Evolutionary conservation across 2,329 filamentous ascomycete genomes (phyloP), one percentile per base, ranked within the genome.

Genomic region (Ascochyta viciae-villosae): DNA sequence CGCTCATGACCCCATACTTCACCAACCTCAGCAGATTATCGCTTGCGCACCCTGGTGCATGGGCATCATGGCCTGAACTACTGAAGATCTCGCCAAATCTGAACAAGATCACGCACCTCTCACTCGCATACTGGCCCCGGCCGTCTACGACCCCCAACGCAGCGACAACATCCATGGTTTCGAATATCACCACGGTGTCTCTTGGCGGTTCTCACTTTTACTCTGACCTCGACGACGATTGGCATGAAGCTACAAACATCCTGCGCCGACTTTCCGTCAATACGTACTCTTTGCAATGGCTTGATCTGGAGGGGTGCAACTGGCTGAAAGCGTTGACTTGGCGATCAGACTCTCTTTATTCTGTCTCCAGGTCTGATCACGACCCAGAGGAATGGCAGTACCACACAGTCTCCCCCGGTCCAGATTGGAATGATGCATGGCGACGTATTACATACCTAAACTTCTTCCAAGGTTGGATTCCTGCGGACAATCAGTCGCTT

Each of bases 241-340:
- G 81, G 77, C 77, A 80, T 34, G 84, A 87, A 68, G 81, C 84
- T 1, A 79, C 83, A 1, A 80, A 80, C 16, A 80, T 87, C 19
- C 75, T 88, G 1, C 81, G 83, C 6, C 81, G 81, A 23, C 75
- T 88, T 1, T 84, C 82, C 24, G 74, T 78, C 41, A 78, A 80
- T 39, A 83, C 85, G 0, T 84, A 87, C 61, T 84, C 83, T 40
- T 75, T 88, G 3, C 80, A 82, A 62, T 87, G 84, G 84, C 77
- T 88, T 2, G 86, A 88, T 62, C 73, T 88, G 1, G 83, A 87
- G 67, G 85, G 85, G 8, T 88, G 86, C 63, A 74, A 77, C 22
- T 88, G 86, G 86, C 65, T 82, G 29, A 74, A 77, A 15, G 83
- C 85, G 0, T 67, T 88, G 27, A 78, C 70, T 24, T 83, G 78